Evolutionary conservation across 257 asterid species (phyloP), one percentile per base, ranked within the genome.

Genomic region (Rubia yunnanensis): DNA sequence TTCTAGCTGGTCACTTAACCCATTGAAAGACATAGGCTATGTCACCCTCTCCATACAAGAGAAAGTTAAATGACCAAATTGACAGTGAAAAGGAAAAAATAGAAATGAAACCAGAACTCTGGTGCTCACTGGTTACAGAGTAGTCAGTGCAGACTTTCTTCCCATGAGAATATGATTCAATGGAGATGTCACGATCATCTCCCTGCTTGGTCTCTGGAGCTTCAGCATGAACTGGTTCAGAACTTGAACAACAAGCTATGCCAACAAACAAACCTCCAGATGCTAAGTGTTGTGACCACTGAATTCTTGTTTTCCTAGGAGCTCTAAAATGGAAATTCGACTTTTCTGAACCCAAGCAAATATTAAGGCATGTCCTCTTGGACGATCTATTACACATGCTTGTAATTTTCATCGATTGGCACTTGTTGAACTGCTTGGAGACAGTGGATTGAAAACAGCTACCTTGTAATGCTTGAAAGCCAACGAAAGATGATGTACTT

Each of bases 61-160:
- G 54, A 18, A 64, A 27, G 7, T 13, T 28, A 24, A 14, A n/a
- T 9, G 30, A 48, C 26, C 18, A 46, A 50, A 22, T 46, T 28
- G 13, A 9, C 41, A 27, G 41, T 27, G 44, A 38, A 7, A 46
- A 48, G 56, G 13, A 15, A 64, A 50, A 27, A 62, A 70, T 52
- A 13, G 17, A 70, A 35, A 5, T 53, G 53, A 54, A 52, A 64
- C 34, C 66, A 41, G 44, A 60, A 35, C 38, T 34, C 30, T 6
- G 49, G 20, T 9, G 58, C 76, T 79, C 31, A 91, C 99, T 91
- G 69, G 77, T 86, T 67, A 92, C 88, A 58, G 88, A 82, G 77
- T 84, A 92, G 85, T 87, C 83, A 3, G 82, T 80, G 70, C 78
- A 73, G 62, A 83, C 81, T 75, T 82, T 82, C 81, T 92, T 92